Evolutionary conservation across 768 basidiomycete species (phyloP).

Genomic region (Amanita inopinata): DNA sequence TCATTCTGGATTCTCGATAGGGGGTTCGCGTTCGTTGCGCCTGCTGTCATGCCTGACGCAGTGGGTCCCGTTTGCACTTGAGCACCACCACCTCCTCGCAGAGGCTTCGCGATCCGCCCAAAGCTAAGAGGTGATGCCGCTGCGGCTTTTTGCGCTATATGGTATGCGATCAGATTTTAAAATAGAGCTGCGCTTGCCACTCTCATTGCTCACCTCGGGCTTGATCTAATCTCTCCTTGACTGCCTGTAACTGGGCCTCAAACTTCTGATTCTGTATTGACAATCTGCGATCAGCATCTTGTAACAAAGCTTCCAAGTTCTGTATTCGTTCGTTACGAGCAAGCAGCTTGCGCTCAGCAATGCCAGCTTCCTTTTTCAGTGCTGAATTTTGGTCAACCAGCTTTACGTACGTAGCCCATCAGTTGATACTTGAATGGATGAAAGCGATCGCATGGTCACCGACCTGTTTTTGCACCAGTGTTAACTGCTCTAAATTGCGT

Average conservation of each 20-base stretch:
- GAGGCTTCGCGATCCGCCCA: constrained; percentile 93
- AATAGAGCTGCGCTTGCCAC: constrained; percentile 4
- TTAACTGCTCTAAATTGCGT: constrained; percentile 91
- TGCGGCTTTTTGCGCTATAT: constrained; percentile 68
- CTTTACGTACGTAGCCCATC: constrained; percentile 34
- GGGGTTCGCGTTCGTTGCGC: constrained; percentile 46
- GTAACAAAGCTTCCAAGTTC: constrained; percentile 86
- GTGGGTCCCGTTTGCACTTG: constrained; percentile 30
- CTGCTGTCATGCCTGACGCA: constrained; percentile 31
- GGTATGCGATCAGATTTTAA: constrained; percentile 3
- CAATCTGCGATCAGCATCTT: constrained; percentile 88
- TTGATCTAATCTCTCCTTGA: constrained; percentile 87
- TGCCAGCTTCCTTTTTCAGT: constrained; percentile 94
- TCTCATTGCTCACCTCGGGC: constrained; percentile 60
- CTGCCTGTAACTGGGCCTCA: constrained; percentile 84
- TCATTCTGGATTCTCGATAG: constrained; percentile 72
- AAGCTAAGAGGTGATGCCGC: constrained; percentile 68
- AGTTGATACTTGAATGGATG: constrained; percentile 12
- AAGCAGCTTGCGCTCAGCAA: constrained; percentile 92
- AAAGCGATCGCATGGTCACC: constrained; percentile 12
- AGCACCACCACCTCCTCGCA: constrained; percentile 85
- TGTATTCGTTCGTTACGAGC: constrained; percentile 97
- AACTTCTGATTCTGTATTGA: constrained; percentile 94
- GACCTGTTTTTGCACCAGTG: constrained; percentile 97
- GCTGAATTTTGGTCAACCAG: constrained; percentile 97